Evolutionary conservation across 2,329 filamentous ascomycete genomes (phyloP).

Genomic region (Triangularia verruculosa): DNA sequence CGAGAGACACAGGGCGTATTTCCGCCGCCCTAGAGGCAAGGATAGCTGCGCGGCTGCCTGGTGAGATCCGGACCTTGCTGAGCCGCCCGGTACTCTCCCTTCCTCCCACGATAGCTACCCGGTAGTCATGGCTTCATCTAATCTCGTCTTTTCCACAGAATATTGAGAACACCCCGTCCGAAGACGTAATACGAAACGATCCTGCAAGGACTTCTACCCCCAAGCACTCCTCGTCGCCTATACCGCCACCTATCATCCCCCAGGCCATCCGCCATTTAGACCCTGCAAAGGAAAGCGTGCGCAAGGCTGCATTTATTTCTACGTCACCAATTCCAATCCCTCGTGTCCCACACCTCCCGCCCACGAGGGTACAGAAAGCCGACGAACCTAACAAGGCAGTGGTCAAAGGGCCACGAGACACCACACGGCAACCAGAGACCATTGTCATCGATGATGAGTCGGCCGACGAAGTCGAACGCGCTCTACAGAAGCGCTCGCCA

Average conservation of each 20-base stretch:
- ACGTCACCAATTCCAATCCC: neutral
- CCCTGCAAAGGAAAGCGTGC: neutral
- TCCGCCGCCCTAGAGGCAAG: slow-evolving; percentile 16
- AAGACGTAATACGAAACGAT: neutral
- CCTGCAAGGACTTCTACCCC: neutral
- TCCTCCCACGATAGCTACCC: neutral
- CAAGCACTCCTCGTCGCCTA: slow-evolving; percentile 15
- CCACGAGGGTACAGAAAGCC: neutral
- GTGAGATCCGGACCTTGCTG: slow-evolving; percentile 6
- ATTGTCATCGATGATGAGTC: neutral
- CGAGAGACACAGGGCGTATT: slow-evolving; percentile 17
- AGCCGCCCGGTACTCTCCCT: slow-evolving; percentile 10
- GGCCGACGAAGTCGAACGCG: neutral
- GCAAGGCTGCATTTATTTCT: neutral
- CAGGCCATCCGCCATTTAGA: neutral
- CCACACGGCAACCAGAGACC: neutral
- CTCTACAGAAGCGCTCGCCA: neutral
- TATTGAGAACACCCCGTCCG: neutral
- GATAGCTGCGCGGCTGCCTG: slow-evolving; percentile 12
- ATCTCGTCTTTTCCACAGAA: neutral
- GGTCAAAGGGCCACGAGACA: neutral
- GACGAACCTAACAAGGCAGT: neutral
- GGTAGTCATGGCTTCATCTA: neutral
- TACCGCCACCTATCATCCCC: slow-evolving; percentile 11
- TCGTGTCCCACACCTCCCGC: neutral